Percentiles rank a stretch among this genome's conserved stretches.
Evolutionary conservation across 2,329 filamentous ascomycete genomes (phyloP).

Genomic region (Fonsecaea pugnacius): DNA sequence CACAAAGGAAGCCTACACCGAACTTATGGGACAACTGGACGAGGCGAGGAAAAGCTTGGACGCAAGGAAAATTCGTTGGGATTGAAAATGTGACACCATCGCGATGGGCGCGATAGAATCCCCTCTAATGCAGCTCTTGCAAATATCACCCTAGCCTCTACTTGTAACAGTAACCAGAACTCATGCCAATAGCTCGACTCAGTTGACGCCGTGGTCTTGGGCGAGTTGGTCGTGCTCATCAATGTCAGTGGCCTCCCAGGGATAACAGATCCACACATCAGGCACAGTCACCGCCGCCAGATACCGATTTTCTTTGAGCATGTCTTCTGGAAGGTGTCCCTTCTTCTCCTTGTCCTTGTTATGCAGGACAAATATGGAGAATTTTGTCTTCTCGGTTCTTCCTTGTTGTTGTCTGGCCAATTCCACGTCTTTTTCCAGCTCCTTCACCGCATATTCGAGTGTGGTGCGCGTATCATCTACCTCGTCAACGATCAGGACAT

Average conservation of each 20-base stretch:
- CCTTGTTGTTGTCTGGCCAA: constrained; percentile 74
- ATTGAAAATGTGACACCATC: constrained; percentile 38
- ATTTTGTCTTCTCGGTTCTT: constrained; percentile 73
- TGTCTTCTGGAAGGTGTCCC: constrained; percentile 76
- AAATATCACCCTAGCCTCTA: constrained; percentile 2
- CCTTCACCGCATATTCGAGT: constrained; percentile 88
- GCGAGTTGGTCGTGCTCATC: constrained; percentile 84
- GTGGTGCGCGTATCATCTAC: constrained; percentile 95
- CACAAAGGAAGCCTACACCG: constrained; percentile 84
- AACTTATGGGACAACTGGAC: constrained; percentile 81
- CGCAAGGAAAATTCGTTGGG: constrained; percentile 49
- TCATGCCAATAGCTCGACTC: neutral
- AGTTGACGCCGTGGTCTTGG: constrained; percentile 45
- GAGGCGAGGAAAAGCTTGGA: constrained; percentile 50
- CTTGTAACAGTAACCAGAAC: constrained; percentile 1
- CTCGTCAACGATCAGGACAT: constrained; percentile 90
- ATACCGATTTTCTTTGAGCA: constrained; percentile 73
- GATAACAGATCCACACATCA: constrained; percentile 99
- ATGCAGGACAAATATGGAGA: constrained; percentile 95
- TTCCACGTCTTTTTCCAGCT: constrained; percentile 94
- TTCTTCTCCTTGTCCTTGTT: constrained; percentile 99
- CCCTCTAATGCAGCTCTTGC: constrained; percentile 3
- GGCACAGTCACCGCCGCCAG: constrained; percentile 81
- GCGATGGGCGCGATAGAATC: neutral
- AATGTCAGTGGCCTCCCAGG: constrained; percentile 94